These are phyloP conservation scores for Ilex paraguariensis DNA, from an alignment of 305 asterid genomes.

Conservation along the genomic window DNA sequence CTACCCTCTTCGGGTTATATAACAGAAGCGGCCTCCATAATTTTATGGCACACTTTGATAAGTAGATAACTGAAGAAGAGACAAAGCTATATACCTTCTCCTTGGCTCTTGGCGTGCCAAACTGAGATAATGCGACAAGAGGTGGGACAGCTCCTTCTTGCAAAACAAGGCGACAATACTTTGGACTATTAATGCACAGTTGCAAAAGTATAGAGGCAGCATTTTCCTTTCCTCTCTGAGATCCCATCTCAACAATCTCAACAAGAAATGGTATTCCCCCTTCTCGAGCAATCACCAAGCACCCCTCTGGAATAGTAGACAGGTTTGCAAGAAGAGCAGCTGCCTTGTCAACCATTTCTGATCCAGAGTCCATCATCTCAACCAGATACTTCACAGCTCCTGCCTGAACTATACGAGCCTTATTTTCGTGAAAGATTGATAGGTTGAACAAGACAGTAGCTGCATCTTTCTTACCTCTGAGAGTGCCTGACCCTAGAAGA, in stretches of 20 bases:
- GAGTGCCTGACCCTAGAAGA: constrained; percentile 64
- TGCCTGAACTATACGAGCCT: constrained; percentile 85
- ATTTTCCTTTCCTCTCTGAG: constrained; percentile 88
- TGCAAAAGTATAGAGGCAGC: constrained; percentile 83
- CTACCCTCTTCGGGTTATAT: neutral
- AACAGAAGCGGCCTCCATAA: neutral
- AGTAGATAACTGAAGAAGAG: neutral
- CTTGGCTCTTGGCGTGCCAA: constrained; percentile 84
- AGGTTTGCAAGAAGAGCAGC: constrained; percentile 89
- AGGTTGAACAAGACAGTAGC: constrained; percentile 83
- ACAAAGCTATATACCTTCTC: constrained; percentile 56
- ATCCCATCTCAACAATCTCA: constrained; percentile 73
- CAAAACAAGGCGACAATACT: constrained; percentile 67
- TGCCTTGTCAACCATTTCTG: constrained; percentile 87
- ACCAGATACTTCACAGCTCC: constrained; percentile 84
- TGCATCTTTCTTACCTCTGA: constrained; percentile 91
- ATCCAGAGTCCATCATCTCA: constrained; percentile 54
- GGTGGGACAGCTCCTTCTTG: constrained; percentile 99
- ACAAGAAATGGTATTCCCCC: constrained; percentile 79
- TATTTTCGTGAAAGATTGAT: constrained; percentile 83
- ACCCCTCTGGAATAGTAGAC: constrained; percentile 71
- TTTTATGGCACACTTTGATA: neutral
- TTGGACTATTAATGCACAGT: constrained; percentile 59
- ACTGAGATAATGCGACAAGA: constrained; percentile 81
- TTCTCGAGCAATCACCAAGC: constrained; percentile 71